These are phyloP conservation scores for Rhododendron williamsianum DNA, from an alignment of 148 eudicot genomes.

Conservation along the genomic window DNA sequence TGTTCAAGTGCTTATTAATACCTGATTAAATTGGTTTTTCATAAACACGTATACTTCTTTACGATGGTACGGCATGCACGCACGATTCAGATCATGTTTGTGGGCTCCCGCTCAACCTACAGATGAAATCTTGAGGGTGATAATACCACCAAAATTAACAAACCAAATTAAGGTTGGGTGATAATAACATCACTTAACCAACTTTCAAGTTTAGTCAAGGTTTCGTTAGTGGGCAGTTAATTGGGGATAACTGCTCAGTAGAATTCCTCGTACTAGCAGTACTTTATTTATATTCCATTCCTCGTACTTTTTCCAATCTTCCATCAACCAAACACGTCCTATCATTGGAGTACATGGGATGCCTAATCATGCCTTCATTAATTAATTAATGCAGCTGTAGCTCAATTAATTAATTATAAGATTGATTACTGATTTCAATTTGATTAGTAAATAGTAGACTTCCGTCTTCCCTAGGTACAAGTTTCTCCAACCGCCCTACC, in stretches of 20 bases:
- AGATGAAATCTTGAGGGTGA: background rate
- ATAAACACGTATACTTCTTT: background rate
- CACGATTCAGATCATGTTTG: background rate
- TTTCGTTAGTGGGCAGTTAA: constrained; percentile 1
- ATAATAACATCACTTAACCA: background rate
- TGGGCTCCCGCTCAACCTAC: background rate
- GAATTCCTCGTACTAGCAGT: background rate
- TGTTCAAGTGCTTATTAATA: background rate
- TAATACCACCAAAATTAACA: no score
- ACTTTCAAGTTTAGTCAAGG: background rate
- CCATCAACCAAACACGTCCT: background rate
- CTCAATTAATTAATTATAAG: background rate
- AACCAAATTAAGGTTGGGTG: no score
- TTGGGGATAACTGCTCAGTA: background rate
- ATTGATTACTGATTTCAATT: background rate
- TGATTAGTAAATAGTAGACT: background rate
- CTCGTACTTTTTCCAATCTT: background rate
- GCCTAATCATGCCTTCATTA: background rate
- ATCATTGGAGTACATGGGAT: background rate
- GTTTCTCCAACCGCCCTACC: constrained; percentile 5
- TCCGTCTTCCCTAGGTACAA: background rate
- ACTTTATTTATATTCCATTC: background rate
- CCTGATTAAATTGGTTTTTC: background rate
- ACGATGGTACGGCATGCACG: background rate
- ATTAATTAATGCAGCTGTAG: constrained; percentile 9